These are phyloP conservation scores for Chalciporus sphaerocephalus DNA, from an alignment of 768 basidiomycete genomes.

Conservation along the genomic window DNA sequence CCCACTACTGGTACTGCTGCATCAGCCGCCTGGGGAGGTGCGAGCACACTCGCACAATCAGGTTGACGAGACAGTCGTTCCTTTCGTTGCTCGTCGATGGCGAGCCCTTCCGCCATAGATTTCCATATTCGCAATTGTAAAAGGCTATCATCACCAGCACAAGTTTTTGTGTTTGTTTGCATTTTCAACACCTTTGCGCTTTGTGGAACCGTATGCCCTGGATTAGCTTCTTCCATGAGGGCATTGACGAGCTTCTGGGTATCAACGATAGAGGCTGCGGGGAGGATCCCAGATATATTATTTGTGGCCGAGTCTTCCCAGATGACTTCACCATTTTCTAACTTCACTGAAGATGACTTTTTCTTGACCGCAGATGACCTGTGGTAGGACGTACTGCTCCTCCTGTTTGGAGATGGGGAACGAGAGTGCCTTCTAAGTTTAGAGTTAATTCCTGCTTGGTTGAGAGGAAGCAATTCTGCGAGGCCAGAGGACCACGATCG, in stretches of 20 bases:
- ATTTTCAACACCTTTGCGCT: slow-evolving; percentile 35
- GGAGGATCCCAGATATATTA: not conserved
- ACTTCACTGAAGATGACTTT: not conserved
- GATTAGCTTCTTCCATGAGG: slow-evolving; percentile 37
- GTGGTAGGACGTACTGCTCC: not conserved
- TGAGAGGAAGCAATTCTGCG: slow-evolving; percentile 11
- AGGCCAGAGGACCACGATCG: slow-evolving; percentile 41
- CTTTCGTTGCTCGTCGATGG: slow-evolving; percentile 45
- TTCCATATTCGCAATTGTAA: slow-evolving; percentile 42
- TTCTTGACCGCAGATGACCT: slow-evolving; percentile 1
- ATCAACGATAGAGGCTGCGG: slow-evolving; percentile 40
- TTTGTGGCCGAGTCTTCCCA: not conserved
- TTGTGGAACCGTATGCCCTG: slow-evolving; percentile 23
- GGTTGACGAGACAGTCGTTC: slow-evolving; percentile 14
- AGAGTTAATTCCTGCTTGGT: slow-evolving; percentile 6
- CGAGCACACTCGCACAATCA: slow-evolving; percentile 10
- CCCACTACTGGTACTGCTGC: not conserved
- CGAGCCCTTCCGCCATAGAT: slow-evolving; percentile 41
- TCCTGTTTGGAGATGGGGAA: slow-evolving; percentile 9
- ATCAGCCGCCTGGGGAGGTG: slow-evolving; percentile 1
- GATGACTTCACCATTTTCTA: not conserved
- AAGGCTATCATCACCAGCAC: slow-evolving; percentile 42
- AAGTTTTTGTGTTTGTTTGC: slow-evolving; percentile 34
- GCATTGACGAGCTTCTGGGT: slow-evolving; percentile 34
- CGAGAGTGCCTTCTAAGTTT: slow-evolving; percentile 5